Evolutionary conservation across 2,329 filamentous ascomycete genomes (phyloP).

Genomic region (Balansia obtecta): DNA sequence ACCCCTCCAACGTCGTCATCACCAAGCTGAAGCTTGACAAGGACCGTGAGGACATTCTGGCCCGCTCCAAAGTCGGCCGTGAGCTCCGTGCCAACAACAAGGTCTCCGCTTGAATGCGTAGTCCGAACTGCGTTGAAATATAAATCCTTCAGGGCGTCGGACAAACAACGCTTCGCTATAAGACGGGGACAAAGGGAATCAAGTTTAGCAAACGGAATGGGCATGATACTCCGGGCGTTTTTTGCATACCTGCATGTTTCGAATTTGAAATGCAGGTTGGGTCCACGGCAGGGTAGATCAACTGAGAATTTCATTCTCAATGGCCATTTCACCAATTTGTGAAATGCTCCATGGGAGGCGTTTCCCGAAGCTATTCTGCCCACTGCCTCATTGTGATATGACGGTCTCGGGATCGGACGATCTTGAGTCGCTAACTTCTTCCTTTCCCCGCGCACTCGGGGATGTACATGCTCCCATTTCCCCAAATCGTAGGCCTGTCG

Average conservation of each 20-base stretch:
- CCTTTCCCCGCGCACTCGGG: slow-evolving; percentile 5
- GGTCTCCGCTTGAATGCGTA: slow-evolving; percentile 38
- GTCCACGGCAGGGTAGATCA: slow-evolving; percentile 28
- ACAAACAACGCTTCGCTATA: slow-evolving; percentile 11
- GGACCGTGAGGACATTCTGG: slow-evolving; percentile 80
- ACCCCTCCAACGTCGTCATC: slow-evolving; percentile 94
- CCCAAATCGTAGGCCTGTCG: slow-evolving; percentile 9
- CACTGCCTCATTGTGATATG: slow-evolving; percentile 4
- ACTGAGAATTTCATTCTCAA: slow-evolving; percentile 42
- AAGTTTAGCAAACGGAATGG: slow-evolving; percentile 7
- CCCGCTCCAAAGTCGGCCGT: slow-evolving; percentile 70
- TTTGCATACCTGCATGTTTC: slow-evolving; percentile 11
- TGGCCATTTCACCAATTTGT: slow-evolving; percentile 61
- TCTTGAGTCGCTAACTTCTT: background rate
- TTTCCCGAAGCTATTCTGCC: slow-evolving; percentile 48
- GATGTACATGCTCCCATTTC: background rate
- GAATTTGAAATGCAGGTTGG: slow-evolving; percentile 12
- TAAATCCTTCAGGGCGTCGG: slow-evolving; percentile 10
- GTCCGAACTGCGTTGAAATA: slow-evolving; percentile 1
- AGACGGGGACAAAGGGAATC: slow-evolving; percentile 12
- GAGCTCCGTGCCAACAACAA: slow-evolving; percentile 65
- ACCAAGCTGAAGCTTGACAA: slow-evolving; percentile 98
- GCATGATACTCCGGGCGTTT: slow-evolving; percentile 25
- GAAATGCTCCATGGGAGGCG: slow-evolving; percentile 67
- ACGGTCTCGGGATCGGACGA: background rate